phyloP scores from a whole-genome alignment of 1,284 basidiomycete species.

The Irpex sp. region DNA sequence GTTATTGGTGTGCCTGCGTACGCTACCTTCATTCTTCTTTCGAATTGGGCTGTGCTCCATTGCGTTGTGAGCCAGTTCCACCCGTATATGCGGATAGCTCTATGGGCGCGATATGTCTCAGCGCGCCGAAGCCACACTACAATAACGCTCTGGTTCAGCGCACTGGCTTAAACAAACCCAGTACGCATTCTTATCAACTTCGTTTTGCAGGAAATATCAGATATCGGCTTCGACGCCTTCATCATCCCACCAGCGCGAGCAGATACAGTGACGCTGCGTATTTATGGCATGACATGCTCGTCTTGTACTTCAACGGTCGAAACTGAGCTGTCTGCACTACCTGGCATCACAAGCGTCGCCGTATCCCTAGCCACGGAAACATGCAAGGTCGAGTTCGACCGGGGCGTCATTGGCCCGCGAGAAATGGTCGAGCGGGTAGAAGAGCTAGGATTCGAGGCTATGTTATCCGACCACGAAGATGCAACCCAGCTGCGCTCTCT shows the following conservation, averaged over 20 bases:
- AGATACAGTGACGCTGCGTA: constrained; percentile 66
- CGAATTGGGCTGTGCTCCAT: too few relatives aligned
- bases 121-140: too few relatives aligned
- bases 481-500: constrained; percentile 88
- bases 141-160: too few relatives aligned
- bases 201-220: constrained; percentile 71
- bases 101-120: too few relatives aligned
- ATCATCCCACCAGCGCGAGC: constrained; percentile 57
- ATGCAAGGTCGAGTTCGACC: constrained; percentile 75
- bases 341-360: constrained; percentile 70
- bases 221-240: constrained; percentile 89
- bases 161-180: too few relatives aligned
- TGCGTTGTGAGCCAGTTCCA: too few relatives aligned
- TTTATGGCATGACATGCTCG: constrained; percentile 91
- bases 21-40: not conserved
- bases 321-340: constrained; percentile 58
- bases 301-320: constrained; percentile 81
- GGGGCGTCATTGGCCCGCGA: constrained; percentile 67
- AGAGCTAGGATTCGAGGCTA: constrained; percentile 87
- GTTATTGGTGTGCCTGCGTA: not conserved
- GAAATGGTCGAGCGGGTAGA: constrained; percentile 85
- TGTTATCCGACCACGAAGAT: constrained; percentile 78
- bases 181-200: not conserved
- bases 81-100: too few relatives aligned
- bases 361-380: constrained; percentile 74